Evolutionary conservation across 495 filamentous ascomycete species (phyloP).

Genomic region (Tuber microsphaerosporum): DNA sequence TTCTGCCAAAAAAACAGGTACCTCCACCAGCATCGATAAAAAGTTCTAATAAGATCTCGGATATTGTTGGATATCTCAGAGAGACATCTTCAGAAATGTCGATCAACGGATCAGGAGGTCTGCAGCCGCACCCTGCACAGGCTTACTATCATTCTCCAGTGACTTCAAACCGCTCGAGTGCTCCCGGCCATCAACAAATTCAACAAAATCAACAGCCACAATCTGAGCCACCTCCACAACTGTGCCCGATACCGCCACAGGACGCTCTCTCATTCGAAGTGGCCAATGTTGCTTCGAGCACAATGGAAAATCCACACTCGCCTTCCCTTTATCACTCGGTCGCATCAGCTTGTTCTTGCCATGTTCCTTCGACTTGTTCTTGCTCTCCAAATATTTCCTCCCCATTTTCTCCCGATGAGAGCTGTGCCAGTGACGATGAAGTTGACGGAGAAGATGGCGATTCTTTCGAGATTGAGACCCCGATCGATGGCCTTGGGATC

Average conservation of each 20-base stretch:
- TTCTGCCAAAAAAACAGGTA: conserved; percentile 26
- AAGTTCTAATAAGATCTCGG: conserved; percentile 17
- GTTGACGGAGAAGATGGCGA: conserved; percentile 27
- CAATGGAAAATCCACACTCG: not conserved
- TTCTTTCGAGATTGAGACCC: conserved; percentile 28
- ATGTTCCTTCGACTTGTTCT: conserved; percentile 18
- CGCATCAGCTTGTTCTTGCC: conserved; percentile 29
- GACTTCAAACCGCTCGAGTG: conserved; percentile 25
- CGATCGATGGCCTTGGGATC: conserved; percentile 31
- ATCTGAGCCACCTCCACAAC: not conserved
- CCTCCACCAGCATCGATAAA: conserved; percentile 23
- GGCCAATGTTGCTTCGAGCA: not conserved
- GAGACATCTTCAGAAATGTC: conserved; percentile 21
- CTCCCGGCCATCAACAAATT: conserved; percentile 14
- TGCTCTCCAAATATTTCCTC: conserved; percentile 30
- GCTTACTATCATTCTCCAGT: conserved; percentile 37
- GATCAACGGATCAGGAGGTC: conserved; percentile 20
- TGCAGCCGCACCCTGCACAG: conserved; percentile 29
- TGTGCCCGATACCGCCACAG: not conserved
- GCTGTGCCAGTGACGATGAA: conserved; percentile 28
- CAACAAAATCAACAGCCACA: conserved; percentile 24
- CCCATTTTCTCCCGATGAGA: conserved; percentile 27
- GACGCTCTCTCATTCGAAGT: not conserved
- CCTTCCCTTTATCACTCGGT: conserved; percentile 27
- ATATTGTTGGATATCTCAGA: conserved; percentile 34